Base-by-base conservation (phyloP, 2,329 filamentous ascomycete genomes). In the Pseudogymnoascus sp. region DNA sequence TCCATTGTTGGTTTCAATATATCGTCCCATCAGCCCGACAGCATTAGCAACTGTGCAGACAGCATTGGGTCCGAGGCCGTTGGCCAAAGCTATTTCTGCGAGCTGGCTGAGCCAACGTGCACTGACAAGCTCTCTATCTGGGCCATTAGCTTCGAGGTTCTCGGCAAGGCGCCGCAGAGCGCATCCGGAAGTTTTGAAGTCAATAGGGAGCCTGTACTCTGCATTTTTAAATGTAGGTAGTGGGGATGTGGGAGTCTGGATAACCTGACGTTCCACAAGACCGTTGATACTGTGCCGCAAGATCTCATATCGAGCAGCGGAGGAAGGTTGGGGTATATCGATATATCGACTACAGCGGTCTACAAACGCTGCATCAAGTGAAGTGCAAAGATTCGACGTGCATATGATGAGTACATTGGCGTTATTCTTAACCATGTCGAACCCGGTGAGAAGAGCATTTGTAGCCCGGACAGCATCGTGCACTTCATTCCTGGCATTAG, bases 381-480 rank as follows among this genome's bases (percentile, higher is more conserved):
- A 63, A 4, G 64, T 62, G 7, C 60, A 7, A 61, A 71, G 65
- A 21, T 71, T 71, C 1, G 69, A 68, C 4, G 70, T 71, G 30
- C 65, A 69, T 8, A 71, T 62, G 23, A 69, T 66, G 3, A 70
- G 52, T 5, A 70, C 34, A 56, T 70, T 71, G 9, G 65, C 56
- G 39, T 63, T 64, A 2, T 26, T 21, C 35, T 61, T 67, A 1
- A 65, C 59, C 34, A 64, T 61, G 28, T 71, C 69, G 7, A 71
- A 59, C 9, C 68, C 68, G 2, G 67, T 70, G 5, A 71, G 60
- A 3, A 71, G 64, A n/a, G 70, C 65, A 61, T 71, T 71, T 3
- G 69, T 71, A 2, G 68, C 70, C 52, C 70, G 62, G 15, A 71
- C 33, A 1, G 69, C 65, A 55, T 71, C 70, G 30, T 68, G 66